phyloP scores from a whole-genome alignment of 2,329 filamentous ascomycete species.

The Diplocarpon mali region DNA sequence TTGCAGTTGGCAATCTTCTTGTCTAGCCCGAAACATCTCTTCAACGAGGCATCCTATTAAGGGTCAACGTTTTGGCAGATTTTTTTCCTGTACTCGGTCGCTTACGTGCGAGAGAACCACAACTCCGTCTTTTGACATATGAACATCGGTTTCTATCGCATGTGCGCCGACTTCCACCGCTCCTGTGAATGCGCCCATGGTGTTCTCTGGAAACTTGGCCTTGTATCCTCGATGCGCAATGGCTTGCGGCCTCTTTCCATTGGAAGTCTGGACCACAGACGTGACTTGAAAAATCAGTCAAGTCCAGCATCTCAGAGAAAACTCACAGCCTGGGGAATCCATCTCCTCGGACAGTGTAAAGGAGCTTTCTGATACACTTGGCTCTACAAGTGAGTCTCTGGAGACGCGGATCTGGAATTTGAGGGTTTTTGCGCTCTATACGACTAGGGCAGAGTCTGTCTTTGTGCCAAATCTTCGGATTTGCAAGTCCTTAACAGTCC shows the following conservation, averaged over 20 bases:
- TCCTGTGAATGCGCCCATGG: constrained; percentile 64
- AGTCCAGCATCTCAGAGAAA: not conserved
- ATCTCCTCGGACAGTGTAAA: constrained; percentile 9
- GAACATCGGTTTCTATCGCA: constrained; percentile 81
- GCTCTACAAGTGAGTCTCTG: no score
- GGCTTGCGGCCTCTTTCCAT: constrained; percentile 44
- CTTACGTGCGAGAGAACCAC: constrained; percentile 73
- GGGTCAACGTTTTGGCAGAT: not conserved
- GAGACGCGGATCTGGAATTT: no score
- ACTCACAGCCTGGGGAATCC: constrained; percentile 6
- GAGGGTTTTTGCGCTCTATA: no score
- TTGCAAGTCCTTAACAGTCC: no score
- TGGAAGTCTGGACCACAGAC: constrained; percentile 13
- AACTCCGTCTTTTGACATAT: constrained; percentile 70
- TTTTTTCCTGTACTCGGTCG: not conserved
- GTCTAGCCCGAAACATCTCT: constrained; percentile 71
- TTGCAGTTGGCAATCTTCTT: constrained; percentile 64
- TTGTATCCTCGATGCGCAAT: constrained; percentile 77
- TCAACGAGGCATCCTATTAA: constrained; percentile 57
- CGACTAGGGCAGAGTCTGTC: no score
- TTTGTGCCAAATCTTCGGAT: no score
- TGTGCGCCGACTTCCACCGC: constrained; percentile 66
- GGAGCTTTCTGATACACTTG: no score
- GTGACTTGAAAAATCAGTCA: constrained; percentile 12
- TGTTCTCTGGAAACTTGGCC: constrained; percentile 72